These are phyloP conservation scores for Albophoma yamanashiensis DNA, from an alignment of 2,329 filamentous ascomycete genomes.

Conservation along the genomic window DNA sequence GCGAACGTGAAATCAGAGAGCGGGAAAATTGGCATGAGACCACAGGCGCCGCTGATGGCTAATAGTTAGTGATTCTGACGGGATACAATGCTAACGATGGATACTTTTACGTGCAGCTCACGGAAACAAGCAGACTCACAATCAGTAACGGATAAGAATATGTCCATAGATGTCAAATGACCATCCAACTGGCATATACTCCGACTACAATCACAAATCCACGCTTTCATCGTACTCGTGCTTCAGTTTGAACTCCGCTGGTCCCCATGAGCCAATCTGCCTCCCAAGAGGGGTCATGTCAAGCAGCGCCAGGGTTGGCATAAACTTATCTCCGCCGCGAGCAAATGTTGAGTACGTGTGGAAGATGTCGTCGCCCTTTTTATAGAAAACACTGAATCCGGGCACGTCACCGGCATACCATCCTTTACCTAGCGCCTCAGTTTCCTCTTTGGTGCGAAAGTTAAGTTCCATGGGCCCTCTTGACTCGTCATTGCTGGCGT, in stretches of 20 bases:
- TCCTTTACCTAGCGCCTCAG: conserved; percentile 14
- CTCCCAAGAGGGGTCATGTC: conserved; percentile 24
- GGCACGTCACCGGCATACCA: conserved; percentile 21
- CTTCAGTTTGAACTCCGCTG: conserved; percentile 15
- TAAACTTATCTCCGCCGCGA: conserved; percentile 19
- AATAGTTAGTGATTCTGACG: too few species aligned
- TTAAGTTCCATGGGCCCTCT: conserved; percentile 15
- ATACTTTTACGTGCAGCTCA: too few species aligned
- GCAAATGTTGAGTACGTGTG: conserved; percentile 26
- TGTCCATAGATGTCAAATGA: background rate
- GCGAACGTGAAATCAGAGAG: too few species aligned
- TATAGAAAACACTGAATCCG: conserved; percentile 25
- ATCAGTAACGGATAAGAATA: too few species aligned
- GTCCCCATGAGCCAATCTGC: conserved; percentile 13
- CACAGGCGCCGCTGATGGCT: background rate
- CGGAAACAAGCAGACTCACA: too few species aligned
- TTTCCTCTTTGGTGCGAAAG: conserved; percentile 14
- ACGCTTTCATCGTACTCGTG: conserved; percentile 11
- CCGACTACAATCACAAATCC: background rate
- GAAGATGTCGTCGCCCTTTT: conserved; percentile 18
- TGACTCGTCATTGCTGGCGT: conserved; percentile 20
- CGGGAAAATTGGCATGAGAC: background rate
- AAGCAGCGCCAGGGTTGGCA: conserved; percentile 19
- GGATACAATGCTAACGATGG: too few species aligned
- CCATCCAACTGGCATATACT: background rate